Percentiles rank a stretch among this genome's conserved stretches.
Evolutionary conservation across 305 asterid species (phyloP).

Genomic region (Striga hermonthica): DNA sequence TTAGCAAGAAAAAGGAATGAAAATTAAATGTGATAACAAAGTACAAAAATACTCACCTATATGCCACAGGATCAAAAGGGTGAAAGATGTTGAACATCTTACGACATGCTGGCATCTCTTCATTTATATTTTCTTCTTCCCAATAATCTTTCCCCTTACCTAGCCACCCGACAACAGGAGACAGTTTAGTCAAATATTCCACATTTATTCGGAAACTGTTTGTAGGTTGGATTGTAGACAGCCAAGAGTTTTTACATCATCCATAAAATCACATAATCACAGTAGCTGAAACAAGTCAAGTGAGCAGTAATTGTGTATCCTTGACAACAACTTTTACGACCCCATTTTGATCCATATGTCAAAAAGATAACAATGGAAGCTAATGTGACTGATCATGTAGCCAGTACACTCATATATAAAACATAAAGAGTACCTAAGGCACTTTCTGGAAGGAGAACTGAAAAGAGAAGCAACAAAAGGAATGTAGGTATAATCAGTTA

Average conservation of each 20-base stretch:
- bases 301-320: conserved; percentile 14
- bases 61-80: conserved; percentile 98
- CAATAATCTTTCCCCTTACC: conserved; percentile 81
- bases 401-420: background rate
- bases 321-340: conserved; percentile 5
- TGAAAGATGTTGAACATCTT: conserved; percentile 93
- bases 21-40: background rate
- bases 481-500: conserved; percentile 15
- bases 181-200: conserved; percentile 19
- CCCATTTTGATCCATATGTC: conserved; percentile 20
- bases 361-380: conserved; percentile 10
- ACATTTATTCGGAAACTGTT: conserved; percentile 17
- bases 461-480: conserved; percentile 20
- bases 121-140: conserved; percentile 72
- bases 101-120: conserved; percentile 95
- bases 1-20: conserved; percentile 20
- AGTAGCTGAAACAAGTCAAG: conserved; percentile 8
- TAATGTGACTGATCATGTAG: conserved; percentile 7
- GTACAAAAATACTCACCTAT: conserved; percentile 48
- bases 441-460: conserved; percentile 21
- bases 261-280: background rate
- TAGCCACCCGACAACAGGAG: conserved; percentile 39
- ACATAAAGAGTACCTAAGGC: background rate
- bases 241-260: background rate
- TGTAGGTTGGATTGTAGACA: conserved; percentile 16